Evolutionary conservation across 768 basidiomycete genomes (phyloP).

Genomic region (Suillus plorans): DNA sequence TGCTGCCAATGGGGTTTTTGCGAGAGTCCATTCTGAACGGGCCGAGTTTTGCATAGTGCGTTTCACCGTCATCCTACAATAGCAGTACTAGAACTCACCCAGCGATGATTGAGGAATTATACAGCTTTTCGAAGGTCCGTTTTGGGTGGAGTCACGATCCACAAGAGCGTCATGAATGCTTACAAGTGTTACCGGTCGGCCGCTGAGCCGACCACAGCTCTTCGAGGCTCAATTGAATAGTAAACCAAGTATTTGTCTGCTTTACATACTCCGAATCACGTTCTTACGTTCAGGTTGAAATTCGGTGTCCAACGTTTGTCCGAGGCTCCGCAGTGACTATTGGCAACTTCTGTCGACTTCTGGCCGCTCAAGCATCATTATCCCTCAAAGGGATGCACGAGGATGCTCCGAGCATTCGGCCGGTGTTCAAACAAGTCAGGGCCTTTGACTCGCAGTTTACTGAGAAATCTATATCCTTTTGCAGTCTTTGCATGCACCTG

Average conservation of each 20-base stretch:
- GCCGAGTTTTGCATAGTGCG: not conserved
- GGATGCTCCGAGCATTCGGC: not conserved
- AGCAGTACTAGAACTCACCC: not conserved
- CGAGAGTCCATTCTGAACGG: not conserved
- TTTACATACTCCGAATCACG: not conserved
- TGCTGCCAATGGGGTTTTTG: not conserved
- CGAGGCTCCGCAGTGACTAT: not conserved
- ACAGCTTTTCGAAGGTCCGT: not conserved
- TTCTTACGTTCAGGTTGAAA: conserved; percentile 2
- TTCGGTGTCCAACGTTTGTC: not conserved
- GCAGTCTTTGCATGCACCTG: not conserved
- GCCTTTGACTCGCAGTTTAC: not conserved
- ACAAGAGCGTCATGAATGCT: not conserved
- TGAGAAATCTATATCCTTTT: not conserved
- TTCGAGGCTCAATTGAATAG: not conserved
- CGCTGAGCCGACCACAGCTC: not conserved
- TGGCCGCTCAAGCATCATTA: not conserved
- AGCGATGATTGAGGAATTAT: not conserved
- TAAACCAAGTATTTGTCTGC: not conserved
- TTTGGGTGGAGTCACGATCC: not conserved
- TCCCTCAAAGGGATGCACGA: not conserved
- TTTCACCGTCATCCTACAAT: not conserved
- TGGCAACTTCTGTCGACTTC: not conserved
- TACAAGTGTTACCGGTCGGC: not conserved
- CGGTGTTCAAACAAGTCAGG: conserved; percentile 3